A percentile compares a stretch with the other conserved stretches of the same genome.
Evolutionary conservation across 2,329 filamentous ascomycete species (phyloP).

Genomic region (Camptophora hylomeconis): DNA sequence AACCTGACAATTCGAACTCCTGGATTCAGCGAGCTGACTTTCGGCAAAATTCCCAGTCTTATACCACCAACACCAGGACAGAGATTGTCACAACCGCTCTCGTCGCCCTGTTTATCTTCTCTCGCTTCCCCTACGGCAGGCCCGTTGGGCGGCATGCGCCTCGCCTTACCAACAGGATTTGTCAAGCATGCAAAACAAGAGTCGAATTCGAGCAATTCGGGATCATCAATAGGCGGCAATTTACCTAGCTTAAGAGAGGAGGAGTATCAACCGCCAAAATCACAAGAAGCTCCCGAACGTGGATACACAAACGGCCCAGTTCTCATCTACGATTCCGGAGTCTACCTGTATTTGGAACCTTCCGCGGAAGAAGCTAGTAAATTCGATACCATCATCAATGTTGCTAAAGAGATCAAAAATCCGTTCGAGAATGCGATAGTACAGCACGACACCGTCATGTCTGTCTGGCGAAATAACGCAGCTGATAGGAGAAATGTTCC

Average conservation of each 20-base stretch:
- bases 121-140: constrained; percentile 39
- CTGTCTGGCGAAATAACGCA: constrained; percentile 36
- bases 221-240: constrained; percentile 15
- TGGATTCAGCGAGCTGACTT: constrained; percentile 33
- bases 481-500: constrained; percentile 22
- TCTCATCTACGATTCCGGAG: constrained; percentile 47
- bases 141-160: constrained; percentile 37
- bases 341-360: constrained; percentile 51
- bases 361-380: constrained; percentile 44
- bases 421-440: constrained; percentile 33
- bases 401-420: constrained; percentile 52
- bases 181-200: constrained; percentile 7
- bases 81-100: constrained; percentile 47
- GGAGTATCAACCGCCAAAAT: constrained; percentile 36
- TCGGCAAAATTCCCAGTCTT: constrained; percentile 33
- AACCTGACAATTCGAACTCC: constrained; percentile 48
- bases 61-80: constrained; percentile 46
- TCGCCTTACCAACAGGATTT: constrained; percentile 14
- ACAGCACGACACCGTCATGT: constrained; percentile 26
- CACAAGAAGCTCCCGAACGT: constrained; percentile 47
- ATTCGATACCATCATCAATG: constrained; percentile 53
- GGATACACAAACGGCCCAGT: constrained; percentile 53
- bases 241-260: constrained; percentile 40
- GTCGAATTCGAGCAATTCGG: constrained; percentile 14
- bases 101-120: constrained; percentile 44